These are phyloP conservation scores for Penicillium turbatum DNA, from an alignment of 495 filamentous ascomycete genomes.

Conservation along the genomic window DNA sequence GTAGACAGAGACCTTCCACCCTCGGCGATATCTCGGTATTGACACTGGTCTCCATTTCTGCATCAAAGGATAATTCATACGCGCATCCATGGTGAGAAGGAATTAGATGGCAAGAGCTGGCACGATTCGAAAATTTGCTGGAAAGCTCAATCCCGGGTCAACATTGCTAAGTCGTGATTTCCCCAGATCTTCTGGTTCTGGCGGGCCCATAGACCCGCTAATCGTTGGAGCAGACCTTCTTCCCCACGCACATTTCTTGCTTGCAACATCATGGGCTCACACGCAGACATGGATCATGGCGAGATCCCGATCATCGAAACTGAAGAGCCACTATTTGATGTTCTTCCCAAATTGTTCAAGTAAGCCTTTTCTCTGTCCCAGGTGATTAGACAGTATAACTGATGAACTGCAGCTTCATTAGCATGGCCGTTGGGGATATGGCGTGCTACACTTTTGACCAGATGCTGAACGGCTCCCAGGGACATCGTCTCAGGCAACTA, in stretches of 20 bases:
- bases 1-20: neutral
- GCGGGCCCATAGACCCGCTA: neutral
- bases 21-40: slow-evolving; percentile 4
- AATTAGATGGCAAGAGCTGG: neutral
- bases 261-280: slow-evolving; percentile 4
- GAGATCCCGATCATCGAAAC: slow-evolving; percentile 59
- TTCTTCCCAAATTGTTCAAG: slow-evolving; percentile 67
- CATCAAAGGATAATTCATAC: neutral
- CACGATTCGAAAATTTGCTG: no score
- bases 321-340: slow-evolving; percentile 58
- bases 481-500: slow-evolving; percentile 59
- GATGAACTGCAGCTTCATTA: slow-evolving; percentile 29
- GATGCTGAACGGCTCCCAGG: slow-evolving; percentile 61
- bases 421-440: slow-evolving; percentile 57
- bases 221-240: neutral
- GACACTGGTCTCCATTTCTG: neutral
- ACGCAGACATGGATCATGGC: slow-evolving; percentile 13
- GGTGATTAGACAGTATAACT: neutral
- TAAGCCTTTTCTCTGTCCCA: slow-evolving; percentile 31
- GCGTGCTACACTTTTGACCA: slow-evolving; percentile 72
- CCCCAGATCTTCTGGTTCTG: neutral
- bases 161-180: neutral
- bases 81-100: neutral
- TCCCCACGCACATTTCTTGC: neutral
- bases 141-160: neutral